phyloP scores from a whole-genome alignment of 148 eudicot genomes.

The Rhododendron molle region DNA sequence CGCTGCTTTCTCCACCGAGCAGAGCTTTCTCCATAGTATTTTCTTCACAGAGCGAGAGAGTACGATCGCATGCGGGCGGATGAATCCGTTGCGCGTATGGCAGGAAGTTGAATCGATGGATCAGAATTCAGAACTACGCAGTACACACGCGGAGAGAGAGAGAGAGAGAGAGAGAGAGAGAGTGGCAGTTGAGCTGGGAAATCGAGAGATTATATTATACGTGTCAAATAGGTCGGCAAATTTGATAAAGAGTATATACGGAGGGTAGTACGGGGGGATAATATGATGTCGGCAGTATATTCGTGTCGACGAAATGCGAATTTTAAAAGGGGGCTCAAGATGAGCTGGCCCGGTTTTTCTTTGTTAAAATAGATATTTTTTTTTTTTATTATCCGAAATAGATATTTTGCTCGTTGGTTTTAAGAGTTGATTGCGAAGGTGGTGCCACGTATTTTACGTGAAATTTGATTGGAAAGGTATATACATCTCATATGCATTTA shows the following conservation, averaged over 20 bases:
- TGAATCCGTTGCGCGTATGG: neutral
- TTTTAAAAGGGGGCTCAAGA: no score
- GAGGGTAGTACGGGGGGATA: neutral
- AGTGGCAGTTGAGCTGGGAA: neutral
- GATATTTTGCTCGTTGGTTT: no score
- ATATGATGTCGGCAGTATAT: neutral
- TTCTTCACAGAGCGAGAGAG: neutral
- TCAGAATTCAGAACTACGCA: no score
- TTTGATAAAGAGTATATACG: neutral
- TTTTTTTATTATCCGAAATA: no score
- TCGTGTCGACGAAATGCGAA: no score
- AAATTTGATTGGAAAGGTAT: no score
- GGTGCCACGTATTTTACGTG: no score
- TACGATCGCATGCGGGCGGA: neutral
- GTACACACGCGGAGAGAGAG: neutral
- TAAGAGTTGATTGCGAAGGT: no score
- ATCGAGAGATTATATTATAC: neutral
- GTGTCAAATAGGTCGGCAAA: neutral
- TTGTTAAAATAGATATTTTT: no score
- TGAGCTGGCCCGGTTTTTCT: no score
- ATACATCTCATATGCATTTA: no score
- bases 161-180: neutral
- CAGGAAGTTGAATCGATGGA: neutral
- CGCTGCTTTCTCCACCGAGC: constrained; percentile 32
- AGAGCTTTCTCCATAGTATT: constrained; percentile 34